Conservation (phyloP, 176 grass and related monocot genomes). For the Triticum aestivum region IWGSC_CS_RefSeq_v2.1 NC_057797.1:120090698-120091197, state of each 20-base stretch:
- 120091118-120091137: too few relatives aligned
- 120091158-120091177: too few relatives aligned
- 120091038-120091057: neutral
- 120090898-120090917: neutral
- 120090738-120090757: neutral
- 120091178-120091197: too few relatives aligned
- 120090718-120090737: neutral
- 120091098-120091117: too few relatives aligned
- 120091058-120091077: neutral
- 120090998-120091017: too few relatives aligned
- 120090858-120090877: neutral
- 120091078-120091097: too few relatives aligned
- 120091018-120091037: neutral
- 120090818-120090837: slow-evolving; percentile 22
- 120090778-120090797: neutral
- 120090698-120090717: neutral
- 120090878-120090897: neutral
- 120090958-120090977: neutral
- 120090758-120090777: neutral
- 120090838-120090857: neutral
- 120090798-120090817: neutral
- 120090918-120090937: neutral
- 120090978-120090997: neutral
- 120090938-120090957: neutral
- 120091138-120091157: too few relatives aligned